phyloP scores from a whole-genome alignment of 2,329 filamentous ascomycete genomes.

The Colletotrichum sp. region DNA sequence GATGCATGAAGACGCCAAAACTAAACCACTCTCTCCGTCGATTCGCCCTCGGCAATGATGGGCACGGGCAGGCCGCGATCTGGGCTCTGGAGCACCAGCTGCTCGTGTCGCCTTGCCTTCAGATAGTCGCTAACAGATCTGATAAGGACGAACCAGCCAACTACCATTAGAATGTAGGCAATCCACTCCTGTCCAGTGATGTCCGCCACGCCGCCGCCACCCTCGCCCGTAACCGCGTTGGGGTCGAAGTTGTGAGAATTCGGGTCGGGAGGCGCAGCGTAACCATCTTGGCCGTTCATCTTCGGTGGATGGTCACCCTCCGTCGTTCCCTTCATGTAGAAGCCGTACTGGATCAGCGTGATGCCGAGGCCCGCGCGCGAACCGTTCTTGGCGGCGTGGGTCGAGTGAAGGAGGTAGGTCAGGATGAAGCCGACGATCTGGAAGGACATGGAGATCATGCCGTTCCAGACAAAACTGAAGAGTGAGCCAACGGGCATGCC shows the following conservation, averaged over 20 bases:
- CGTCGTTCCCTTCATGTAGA: constrained; percentile 77
- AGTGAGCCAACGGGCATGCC: constrained; percentile 90
- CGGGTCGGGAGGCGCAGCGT: constrained; percentile 79
- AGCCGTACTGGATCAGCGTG: constrained; percentile 94
- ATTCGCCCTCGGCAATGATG: constrained; percentile 86
- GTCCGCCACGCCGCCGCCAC: constrained; percentile 51
- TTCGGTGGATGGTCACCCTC: constrained; percentile 38
- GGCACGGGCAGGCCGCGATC: constrained; percentile 85
- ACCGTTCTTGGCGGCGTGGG: constrained; percentile 97
- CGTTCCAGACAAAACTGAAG: constrained; percentile 90
- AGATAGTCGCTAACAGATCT: constrained; percentile 92
- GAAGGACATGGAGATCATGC: constrained; percentile 97
- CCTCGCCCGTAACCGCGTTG: constrained; percentile 61
- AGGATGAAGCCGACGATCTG: constrained; percentile 96
- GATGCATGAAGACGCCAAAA: neutral
- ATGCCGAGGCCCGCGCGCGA: constrained; percentile 93
- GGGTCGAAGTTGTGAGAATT: constrained; percentile 91
- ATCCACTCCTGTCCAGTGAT: constrained; percentile 85
- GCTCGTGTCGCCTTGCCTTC: constrained; percentile 86
- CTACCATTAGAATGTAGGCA: constrained; percentile 92
- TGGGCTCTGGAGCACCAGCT: constrained; percentile 90
- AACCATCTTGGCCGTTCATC: constrained; percentile 60
- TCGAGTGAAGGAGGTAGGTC: constrained; percentile 96
- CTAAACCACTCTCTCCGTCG: constrained; percentile 76
- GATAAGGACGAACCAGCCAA: constrained; percentile 98